Evolutionary conservation across 768 basidiomycete genomes (phyloP), one percentile per base, ranked within the genome.

Genomic region (Termitomyces sp.): DNA sequence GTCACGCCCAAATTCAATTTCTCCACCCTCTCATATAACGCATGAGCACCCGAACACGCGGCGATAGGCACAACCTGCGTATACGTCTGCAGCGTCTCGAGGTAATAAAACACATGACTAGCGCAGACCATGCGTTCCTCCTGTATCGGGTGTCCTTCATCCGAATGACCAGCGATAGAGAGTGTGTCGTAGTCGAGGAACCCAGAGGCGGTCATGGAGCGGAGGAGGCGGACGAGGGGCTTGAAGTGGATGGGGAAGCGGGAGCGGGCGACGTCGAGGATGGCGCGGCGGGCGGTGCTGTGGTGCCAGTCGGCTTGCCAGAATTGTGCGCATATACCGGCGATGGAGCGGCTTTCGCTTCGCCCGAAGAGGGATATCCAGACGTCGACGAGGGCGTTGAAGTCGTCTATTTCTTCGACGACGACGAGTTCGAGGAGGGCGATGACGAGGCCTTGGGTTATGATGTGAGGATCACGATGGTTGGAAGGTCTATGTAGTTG

Each of bases 281-380:
- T 83, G 39, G 91, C 90, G 32, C 90, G 84, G 35, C 94, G 90
- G 20, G 87, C 76, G 4, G 82, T 79, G 51, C 85, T 85, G 40
- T 81, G 78, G 42, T 84, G 76, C 85, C 87, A 91, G 68, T 95
- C 93, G 1, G 76, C 79, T 57, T 86, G 80, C 94, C 95, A 98
- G 71, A 86, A 96, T 65, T 95, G 92, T 6, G 81, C 76, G 64
- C 89, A 90, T 61, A 96, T 86, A 3, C 84, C 84, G 12, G 83
- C 78, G 28, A 90, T 80, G 33, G 91, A 84, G 70, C 70, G 76
- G 71, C 77, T 86, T 65, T 85, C 88, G 65, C 89, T 91, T 28
- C 90, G 82, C 7, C 92, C 92, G 60, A 90, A 92, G 16, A 96
- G 77, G 0, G 87, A 83, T 55, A 89, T 83, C 90, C 92, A 93